Percentiles rank a stretch among this genome's conserved stretches.
Evolutionary conservation across 495 filamentous ascomycete genomes (phyloP).

Genomic region (Penicillium pulvis): DNA sequence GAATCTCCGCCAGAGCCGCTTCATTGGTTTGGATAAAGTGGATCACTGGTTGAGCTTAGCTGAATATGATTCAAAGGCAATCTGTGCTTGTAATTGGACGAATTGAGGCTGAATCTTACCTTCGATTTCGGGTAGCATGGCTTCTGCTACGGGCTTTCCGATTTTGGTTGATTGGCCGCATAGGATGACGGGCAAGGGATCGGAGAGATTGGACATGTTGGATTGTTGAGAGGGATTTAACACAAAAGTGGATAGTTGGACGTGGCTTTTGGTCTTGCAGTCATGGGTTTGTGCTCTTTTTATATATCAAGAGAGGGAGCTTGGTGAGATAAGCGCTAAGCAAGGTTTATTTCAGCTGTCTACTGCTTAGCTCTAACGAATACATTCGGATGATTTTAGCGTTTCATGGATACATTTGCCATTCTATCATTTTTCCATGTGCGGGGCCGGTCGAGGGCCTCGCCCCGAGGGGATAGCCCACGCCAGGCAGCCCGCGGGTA

Average conservation of each 20-base stretch:
- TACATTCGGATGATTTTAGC: too few species aligned
- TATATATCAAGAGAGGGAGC: not conserved
- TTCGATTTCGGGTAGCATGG: slow-evolving; percentile 33
- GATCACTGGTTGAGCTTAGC: slow-evolving; percentile 23
- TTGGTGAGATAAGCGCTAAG: too few species aligned
- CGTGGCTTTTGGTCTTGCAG: not conserved
- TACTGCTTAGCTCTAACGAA: too few species aligned
- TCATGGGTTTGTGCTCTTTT: not conserved
- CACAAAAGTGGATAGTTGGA: not conserved
- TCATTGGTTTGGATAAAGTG: slow-evolving; percentile 30
- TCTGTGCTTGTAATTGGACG: not conserved
- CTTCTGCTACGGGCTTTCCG: slow-evolving; percentile 28
- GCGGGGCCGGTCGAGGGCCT: too few species aligned
- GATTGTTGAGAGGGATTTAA: not conserved
- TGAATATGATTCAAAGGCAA: not conserved
- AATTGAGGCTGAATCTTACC: slow-evolving; percentile 14
- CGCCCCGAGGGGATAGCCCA: too few species aligned
- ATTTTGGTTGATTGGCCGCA: slow-evolving; percentile 27
- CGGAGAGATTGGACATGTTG: slow-evolving; percentile 11
- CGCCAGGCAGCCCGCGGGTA: too few species aligned
- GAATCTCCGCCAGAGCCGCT: slow-evolving; percentile 26
- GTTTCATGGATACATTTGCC: too few species aligned
- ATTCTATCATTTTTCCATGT: too few species aligned
- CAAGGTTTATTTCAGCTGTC: too few species aligned
- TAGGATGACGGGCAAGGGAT: slow-evolving; percentile 20